These are phyloP conservation scores for Ustilago esculenta DNA, from an alignment of 1,284 basidiomycete genomes.

Conservation along the genomic window DNA sequence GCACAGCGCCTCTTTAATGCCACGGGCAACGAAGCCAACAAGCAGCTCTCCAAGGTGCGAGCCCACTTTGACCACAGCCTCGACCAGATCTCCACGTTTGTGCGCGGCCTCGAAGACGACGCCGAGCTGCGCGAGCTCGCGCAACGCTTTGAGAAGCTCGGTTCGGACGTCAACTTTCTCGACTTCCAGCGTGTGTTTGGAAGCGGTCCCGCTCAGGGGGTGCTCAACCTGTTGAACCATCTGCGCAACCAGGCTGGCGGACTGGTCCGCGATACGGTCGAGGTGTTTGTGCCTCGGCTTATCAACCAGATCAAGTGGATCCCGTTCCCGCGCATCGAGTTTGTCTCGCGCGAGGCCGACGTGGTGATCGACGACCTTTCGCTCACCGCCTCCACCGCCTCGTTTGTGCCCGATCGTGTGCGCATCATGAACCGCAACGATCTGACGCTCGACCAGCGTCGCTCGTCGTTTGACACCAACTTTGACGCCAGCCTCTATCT, in stretches of 20 bases:
- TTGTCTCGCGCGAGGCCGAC: slow-evolving; percentile 68
- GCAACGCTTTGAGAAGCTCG: slow-evolving; percentile 67
- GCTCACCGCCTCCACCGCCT: slow-evolving; percentile 66
- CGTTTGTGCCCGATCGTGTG: slow-evolving; percentile 70
- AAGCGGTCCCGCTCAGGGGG: slow-evolving; percentile 14
- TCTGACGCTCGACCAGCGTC: slow-evolving; percentile 68
- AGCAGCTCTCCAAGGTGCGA: slow-evolving; percentile 45
- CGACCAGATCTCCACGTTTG: slow-evolving; percentile 41
- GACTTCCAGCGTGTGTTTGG: slow-evolving; percentile 33
- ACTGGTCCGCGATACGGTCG: slow-evolving; percentile 68
- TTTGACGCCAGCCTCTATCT: slow-evolving; percentile 68
- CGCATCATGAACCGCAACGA: slow-evolving; percentile 69
- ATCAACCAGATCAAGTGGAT: slow-evolving; percentile 69
- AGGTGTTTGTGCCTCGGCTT: slow-evolving; percentile 69
- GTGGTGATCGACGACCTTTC: slow-evolving; percentile 69
- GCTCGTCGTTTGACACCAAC: slow-evolving; percentile 68
- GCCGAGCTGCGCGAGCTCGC: slow-evolving; percentile 62
- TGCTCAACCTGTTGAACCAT: slow-evolving; percentile 33
- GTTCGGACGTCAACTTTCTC: slow-evolving; percentile 62
- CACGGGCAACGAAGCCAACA: slow-evolving; percentile 49
- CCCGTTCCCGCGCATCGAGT: slow-evolving; percentile 70
- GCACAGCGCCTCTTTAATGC: slow-evolving; percentile 45
- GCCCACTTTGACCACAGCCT: slow-evolving; percentile 33
- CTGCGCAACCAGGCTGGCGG: slow-evolving; percentile 57
- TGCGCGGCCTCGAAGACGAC: slow-evolving; percentile 48